Evolutionary conservation across 2,329 filamentous ascomycete species (phyloP), one percentile per base, ranked within the genome.

Genomic region (Graphium sp.): DNA sequence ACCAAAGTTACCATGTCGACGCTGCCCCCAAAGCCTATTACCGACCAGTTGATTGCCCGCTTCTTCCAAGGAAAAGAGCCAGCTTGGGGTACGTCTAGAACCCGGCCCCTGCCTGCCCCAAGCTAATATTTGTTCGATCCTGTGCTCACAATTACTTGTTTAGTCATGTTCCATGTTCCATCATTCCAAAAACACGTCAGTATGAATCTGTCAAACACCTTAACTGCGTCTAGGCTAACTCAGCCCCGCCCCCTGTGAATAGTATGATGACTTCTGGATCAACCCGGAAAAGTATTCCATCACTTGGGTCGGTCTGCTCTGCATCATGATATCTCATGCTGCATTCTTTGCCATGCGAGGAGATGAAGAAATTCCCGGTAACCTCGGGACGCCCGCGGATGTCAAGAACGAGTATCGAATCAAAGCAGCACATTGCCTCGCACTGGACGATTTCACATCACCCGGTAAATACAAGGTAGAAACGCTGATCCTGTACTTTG

Each of bases 231-330:
- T n/a, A n/a, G n/a, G n/a, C n/a, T n/a, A n/a, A n/a, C n/a, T n/a
- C n/a, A n/a, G n/a, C n/a, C n/a, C n/a, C n/a, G n/a, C n/a, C n/a
- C 18, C 7, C 11, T 24, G 11, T 32, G 6, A 6, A 12, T 14
- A 39, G 37, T 51, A 48, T 26, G 36, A 43, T 4, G 29, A 26
- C 5, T 50, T 51, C 31, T 51, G 48, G 48, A 33, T 36, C 7
- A 29, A 39, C 19, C 40, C 42, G 0, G 18, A 24, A 1, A 14
- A 30, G 2, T 32, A 33, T 9, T 35, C 43, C 2, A 31, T 41
- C 10, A 40, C 40, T 3, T 48, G 43, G 36, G 26, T 53, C 4
- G 47, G 42, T 5, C 35, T 53, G 17, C 33, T 52, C 6, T 48
- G 43, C 33, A 38, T 39, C 32, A 42, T 52, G 38, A 37, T 49